Evolutionary conservation across 208 protist species (phyloP), one percentile per base, ranked within the genome.

Genomic region (Naegleria lovaniensis): DNA sequence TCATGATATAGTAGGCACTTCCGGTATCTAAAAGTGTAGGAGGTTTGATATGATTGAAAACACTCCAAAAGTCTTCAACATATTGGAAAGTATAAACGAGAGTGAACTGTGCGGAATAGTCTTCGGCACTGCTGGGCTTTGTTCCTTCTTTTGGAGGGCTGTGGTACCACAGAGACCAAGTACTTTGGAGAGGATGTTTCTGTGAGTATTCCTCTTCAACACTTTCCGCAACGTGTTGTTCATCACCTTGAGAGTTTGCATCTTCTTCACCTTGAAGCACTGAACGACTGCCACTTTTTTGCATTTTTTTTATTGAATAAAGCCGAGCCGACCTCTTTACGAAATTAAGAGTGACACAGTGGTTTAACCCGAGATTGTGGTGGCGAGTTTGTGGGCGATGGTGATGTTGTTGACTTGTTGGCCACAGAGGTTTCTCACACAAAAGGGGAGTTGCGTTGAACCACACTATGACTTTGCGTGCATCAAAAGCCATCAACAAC

Each of bases 1-100:
- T 96, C 93, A 99, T 98, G 43, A 99, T 94, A 92, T 97, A 97
- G 52, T 98, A 96, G 87, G 96, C 98, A 83, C 89, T 94, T 87
- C 97, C 96, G 79, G 93, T 91, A 39, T 90, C 91, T 88, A 98
- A 94, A 43, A 94, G 91, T 5, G 93, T 96, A 39, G 97, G 96
- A 3, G 93, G 83, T 55, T 96, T 94, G 38, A 99, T 93, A 92
- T 99, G 98, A 92, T 99, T 98, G 92, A 98, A 95, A 13, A 98
- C 94, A 90, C 95, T 96, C 94, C 94, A 97, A 91, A 97, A 97
- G 58, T 94, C 96, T 48, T 95, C 92, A 67, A 97, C 94, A 91
- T 93, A 95, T 76, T 96, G 94, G 9, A 97, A 93, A 79, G 94
- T 94, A 79, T 96, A 96, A 40, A 97, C 94, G 55, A 95, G 92